Percentiles rank a stretch among this genome's conserved stretches.
Conservation (phyloP, 164 flowering plant genomes). For the Malania oleifera region DNA sequence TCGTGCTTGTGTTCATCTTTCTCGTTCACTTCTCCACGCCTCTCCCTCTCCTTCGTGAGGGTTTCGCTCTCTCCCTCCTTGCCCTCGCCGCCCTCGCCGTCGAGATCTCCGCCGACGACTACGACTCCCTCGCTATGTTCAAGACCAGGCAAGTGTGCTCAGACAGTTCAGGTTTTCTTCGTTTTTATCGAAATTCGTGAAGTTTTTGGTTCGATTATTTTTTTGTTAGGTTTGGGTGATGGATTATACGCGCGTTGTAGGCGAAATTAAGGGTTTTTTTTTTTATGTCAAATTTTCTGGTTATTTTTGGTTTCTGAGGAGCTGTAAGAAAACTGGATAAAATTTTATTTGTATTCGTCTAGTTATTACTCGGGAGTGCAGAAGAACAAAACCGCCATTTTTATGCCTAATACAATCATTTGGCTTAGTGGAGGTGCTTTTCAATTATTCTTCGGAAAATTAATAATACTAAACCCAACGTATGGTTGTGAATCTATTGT, state of each 20-base stretch:
- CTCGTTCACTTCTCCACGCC: conserved; percentile 46
- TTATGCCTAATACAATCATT: too few relatives aligned
- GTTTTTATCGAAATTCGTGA: not conserved
- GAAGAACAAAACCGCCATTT: too few relatives aligned
- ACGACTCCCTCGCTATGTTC: conserved; percentile 26
- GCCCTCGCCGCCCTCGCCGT: conserved; percentile 44
- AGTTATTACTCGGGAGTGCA: too few relatives aligned
- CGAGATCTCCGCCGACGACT: conserved; percentile 52
- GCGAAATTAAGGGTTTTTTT: too few relatives aligned
- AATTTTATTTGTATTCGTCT: too few relatives aligned
- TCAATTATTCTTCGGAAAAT: too few relatives aligned
- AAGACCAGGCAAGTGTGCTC: conserved; percentile 69
- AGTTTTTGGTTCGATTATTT: not conserved
- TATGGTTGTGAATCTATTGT: not conserved
- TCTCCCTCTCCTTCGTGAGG: conserved; percentile 39
- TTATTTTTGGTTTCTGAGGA: too few relatives aligned
- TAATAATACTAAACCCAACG: not conserved
- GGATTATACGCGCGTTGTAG: too few relatives aligned
- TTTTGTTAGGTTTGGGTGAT: not conserved
- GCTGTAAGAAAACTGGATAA: too few relatives aligned
- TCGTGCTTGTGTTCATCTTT: conserved; percentile 48
- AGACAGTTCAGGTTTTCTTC: not conserved
- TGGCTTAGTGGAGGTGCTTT: not conserved
- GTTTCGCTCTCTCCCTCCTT: conserved; percentile 48
- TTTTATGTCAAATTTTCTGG: too few relatives aligned